Evolutionary conservation across 129 eudicot species (phyloP).

Genomic region (Flaveria bidentis): DNA sequence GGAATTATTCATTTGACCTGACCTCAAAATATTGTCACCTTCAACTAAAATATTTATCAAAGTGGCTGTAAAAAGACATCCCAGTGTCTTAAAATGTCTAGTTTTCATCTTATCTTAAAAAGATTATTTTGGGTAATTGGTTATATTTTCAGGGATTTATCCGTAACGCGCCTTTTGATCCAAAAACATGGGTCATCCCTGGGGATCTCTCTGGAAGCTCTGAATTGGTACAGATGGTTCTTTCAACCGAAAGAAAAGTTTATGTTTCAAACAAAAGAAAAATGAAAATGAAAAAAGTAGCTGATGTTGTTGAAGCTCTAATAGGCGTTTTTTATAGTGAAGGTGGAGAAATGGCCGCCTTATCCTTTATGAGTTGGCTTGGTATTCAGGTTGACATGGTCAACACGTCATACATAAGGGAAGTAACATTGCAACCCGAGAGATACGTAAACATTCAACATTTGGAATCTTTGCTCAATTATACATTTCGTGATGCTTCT

Average conservation of each 20-base stretch:
- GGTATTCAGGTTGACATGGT: constrained; percentile 66
- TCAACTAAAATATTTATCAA: neutral
- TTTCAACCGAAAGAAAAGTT: constrained; percentile 41
- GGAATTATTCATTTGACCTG: neutral
- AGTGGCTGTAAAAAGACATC: neutral
- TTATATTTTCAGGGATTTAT: constrained; percentile 66
- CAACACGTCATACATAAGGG: constrained; percentile 42
- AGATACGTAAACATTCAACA: constrained; percentile 37
- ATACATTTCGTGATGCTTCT: constrained; percentile 60
- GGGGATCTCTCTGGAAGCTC: constrained; percentile 41
- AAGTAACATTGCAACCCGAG: constrained; percentile 42
- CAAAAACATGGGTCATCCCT: constrained; percentile 74
- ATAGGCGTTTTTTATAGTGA: constrained; percentile 71
- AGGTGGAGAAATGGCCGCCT: constrained; percentile 79
- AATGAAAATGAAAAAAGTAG: constrained; percentile 59
- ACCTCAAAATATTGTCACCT: neutral
- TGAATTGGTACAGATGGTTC: constrained; percentile 37
- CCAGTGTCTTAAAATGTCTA: neutral
- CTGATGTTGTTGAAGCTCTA: constrained; percentile 87
- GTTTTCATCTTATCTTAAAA: neutral
- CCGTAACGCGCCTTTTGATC: constrained; percentile 71
- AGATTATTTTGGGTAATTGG: constrained; percentile 11
- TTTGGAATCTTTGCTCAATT: constrained; percentile 53
- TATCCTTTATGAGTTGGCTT: constrained; percentile 80
- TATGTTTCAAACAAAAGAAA: constrained; percentile 41